Evolutionary conservation across 306 rosid genomes (phyloP), one percentile per base, ranked within the genome.

Genomic region (Cotoneaster glaucophyllus): DNA sequence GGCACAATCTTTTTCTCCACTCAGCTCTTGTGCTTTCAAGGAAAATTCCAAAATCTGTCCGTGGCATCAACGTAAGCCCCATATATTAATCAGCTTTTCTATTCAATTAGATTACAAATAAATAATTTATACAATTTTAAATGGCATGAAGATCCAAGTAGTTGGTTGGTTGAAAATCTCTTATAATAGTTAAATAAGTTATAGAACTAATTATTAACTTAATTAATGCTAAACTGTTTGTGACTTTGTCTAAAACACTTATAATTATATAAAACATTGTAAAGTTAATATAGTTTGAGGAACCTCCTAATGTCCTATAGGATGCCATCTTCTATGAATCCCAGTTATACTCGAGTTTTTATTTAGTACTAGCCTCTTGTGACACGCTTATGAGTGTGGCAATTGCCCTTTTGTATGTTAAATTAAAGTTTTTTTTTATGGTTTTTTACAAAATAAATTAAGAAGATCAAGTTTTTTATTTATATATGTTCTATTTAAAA

Each of bases 11-110:
- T 44, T 94, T 94, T 66, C 96, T 92, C 34, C 96, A 92, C 64
- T 94, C 98, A n/a, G 98, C 98, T 68, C 90, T 94, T 17, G 97
- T 94, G 70, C 87, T 94, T 4, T 90, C 98, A 4, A 86, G 97
- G 75, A 94, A 89, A 84, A 73, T 87, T 45, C 97, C 93, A 12
- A 78, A 53, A 67, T 84, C 96, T 1, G 93, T 87, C 66, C 87
- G 84, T 34, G 97, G 91, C 77, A 83, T 94, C 86, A 94, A 94
- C 61, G 98, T 94, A 84, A 76, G 87, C 4, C 29, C 57, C 19
- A 9, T 26, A 31, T 4, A 12, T 50, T 28, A 31, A 34, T 11
- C 26, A 64, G 34, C 37, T 64, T 54, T 9, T 41, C 26, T 66
- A 37, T 50, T 70, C 57, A 65, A 15, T 19, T 22, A 25, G 39